These are phyloP conservation scores for Suhomyces pyralidae DNA, from an alignment of 805 yeast genomes.

Conservation along the genomic window DNA sequence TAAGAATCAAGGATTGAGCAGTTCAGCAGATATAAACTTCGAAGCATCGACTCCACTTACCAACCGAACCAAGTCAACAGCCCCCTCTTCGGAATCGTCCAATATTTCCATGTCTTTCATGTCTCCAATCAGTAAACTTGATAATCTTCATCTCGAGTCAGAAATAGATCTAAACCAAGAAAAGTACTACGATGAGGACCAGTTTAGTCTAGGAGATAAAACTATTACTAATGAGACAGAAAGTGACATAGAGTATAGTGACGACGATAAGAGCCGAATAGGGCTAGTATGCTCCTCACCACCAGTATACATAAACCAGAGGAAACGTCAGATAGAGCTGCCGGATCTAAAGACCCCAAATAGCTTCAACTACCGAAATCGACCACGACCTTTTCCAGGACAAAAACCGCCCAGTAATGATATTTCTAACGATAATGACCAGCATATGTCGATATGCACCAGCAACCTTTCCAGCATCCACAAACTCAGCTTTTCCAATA, in stretches of 20 bases:
- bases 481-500: constrained; percentile 29
- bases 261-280: background rate
- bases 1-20: background rate
- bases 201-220: constrained; percentile 22
- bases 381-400: too few relatives aligned
- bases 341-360: constrained; percentile 28
- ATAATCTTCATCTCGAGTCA: constrained; percentile 29
- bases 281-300: constrained; percentile 7
- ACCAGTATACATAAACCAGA: constrained; percentile 21
- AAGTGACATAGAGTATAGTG: constrained; percentile 12
- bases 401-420: background rate
- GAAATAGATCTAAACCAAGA: constrained; percentile 8
- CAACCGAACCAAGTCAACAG: background rate
- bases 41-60: constrained; percentile 25
- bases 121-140: constrained; percentile 37
- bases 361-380: background rate
- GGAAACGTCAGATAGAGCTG: constrained; percentile 27
- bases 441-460: constrained; percentile 18
- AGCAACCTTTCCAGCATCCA: constrained; percentile 12
- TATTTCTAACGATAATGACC: constrained; percentile 4
- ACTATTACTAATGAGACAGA: constrained; percentile 23
- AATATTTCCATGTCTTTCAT: constrained; percentile 16
- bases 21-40: constrained; percentile 6
- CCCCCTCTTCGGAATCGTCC: constrained; percentile 4
- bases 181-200: constrained; percentile 11